Evolutionary conservation across 208 protist genomes (phyloP).

Genomic region (Herpetomonas muscarum): DNA sequence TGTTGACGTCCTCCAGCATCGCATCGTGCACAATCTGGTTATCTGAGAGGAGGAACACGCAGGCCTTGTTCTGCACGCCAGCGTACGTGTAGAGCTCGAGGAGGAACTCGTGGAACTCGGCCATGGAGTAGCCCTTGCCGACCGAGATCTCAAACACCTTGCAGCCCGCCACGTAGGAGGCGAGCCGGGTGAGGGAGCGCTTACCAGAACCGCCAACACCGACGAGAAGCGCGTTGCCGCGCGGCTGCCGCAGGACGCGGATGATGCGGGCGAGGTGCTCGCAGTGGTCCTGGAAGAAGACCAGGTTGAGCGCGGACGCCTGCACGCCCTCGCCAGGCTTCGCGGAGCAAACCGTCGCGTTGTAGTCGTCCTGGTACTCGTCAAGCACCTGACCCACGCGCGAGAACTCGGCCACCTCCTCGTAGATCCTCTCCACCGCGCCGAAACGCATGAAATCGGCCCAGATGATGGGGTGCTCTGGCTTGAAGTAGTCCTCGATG

Average conservation of each 20-base stretch:
- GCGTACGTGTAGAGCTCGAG: constrained; percentile 90
- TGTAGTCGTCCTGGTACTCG: constrained; percentile 94
- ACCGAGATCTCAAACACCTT: constrained; percentile 91
- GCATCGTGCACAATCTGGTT: constrained; percentile 94
- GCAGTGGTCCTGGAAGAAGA: constrained; percentile 95
- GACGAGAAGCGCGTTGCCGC: constrained; percentile 96
- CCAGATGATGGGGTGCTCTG: constrained; percentile 78
- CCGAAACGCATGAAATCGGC: constrained; percentile 93
- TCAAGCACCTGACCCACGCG: constrained; percentile 73
- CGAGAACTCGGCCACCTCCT: constrained; percentile 77
- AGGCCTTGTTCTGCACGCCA: constrained; percentile 80
- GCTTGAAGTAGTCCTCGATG: constrained; percentile 56
- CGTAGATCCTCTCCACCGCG: constrained; percentile 81
- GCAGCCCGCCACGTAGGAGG: constrained; percentile 87
- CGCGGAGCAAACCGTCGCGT: constrained; percentile 40
- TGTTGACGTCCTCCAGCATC: constrained; percentile 98
- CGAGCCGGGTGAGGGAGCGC: constrained; percentile 94
- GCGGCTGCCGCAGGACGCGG: constrained; percentile 95
- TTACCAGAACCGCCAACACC: constrained; percentile 97
- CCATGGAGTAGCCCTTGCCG: constrained; percentile 91
- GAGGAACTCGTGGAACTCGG: constrained; percentile 91
- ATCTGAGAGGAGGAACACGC: constrained; percentile 95
- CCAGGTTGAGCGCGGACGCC: constrained; percentile 68
- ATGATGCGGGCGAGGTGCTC: constrained; percentile 95
- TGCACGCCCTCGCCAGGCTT: constrained; percentile 24